A percentile compares a stretch with the other conserved stretches of the same genome.
Evolutionary conservation across 306 rosid genomes (phyloP).

Genomic region (Calophaca sinica): DNA sequence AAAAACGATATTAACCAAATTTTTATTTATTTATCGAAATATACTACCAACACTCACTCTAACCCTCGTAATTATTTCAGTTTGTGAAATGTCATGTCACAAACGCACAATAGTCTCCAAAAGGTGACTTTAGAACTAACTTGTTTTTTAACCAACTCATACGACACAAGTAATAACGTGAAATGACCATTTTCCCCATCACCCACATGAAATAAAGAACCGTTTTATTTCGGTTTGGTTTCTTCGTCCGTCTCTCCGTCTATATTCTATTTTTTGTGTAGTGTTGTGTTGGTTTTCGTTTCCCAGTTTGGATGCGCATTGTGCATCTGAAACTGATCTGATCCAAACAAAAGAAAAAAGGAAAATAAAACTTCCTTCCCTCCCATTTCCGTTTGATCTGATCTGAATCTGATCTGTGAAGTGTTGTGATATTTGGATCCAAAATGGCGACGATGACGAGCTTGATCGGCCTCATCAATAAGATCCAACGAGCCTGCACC

Average conservation of each 20-base stretch:
- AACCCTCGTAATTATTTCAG: too few species aligned
- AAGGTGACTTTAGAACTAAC: conserved; percentile 40
- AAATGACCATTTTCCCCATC: conserved; percentile 39
- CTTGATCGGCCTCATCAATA: conserved; percentile 97
- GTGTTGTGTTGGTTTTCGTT: conserved; percentile 1
- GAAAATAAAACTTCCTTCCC: not conserved
- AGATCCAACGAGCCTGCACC: conserved; percentile 97
- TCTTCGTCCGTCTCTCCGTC: conserved; percentile 13
- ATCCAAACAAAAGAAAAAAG: conserved; percentile 10
- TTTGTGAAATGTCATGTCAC: not conserved
- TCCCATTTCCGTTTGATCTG: not conserved
- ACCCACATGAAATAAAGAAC: conserved; percentile 34
- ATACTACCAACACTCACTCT: too few species aligned
- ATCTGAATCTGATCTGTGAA: conserved; percentile 18
- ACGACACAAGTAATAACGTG: not conserved
- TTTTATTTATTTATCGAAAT: too few species aligned
- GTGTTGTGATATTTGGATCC: not conserved
- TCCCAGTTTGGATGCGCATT: conserved; percentile 47
- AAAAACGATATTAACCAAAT: too few species aligned
- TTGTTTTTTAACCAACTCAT: not conserved
- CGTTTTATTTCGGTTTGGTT: conserved; percentile 30
- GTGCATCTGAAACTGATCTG: conserved; percentile 42
- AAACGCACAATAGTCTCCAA: not conserved
- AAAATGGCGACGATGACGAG: conserved; percentile 98
- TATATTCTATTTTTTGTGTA: conserved; percentile 39